Percentiles rank a stretch among this genome's conserved stretches.
Conservation (phyloP, 495 filamentous ascomycete genomes). For the Lentithecium fluviatile region DNA sequence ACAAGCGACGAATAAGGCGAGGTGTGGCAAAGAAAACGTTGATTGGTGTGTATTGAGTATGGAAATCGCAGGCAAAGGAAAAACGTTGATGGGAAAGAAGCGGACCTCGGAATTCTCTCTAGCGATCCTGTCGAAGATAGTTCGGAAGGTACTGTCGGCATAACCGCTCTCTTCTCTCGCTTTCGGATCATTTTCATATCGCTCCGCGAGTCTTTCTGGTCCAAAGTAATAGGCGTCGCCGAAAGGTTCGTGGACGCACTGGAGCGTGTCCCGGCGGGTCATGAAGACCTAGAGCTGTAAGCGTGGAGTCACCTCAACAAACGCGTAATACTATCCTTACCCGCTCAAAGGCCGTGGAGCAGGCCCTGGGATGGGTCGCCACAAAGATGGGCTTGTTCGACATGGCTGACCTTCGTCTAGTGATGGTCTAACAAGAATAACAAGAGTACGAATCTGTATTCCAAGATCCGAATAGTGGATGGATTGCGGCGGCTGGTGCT, state of each 20-base stretch:
- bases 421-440: background rate
- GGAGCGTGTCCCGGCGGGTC: conserved; percentile 76
- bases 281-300: conserved; percentile 75
- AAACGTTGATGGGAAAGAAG: conserved; percentile 35
- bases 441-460: conserved; percentile 21
- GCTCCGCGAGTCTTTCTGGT: conserved; percentile 74
- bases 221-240: conserved; percentile 96
- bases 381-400: conserved; percentile 82
- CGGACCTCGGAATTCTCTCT: conserved; percentile 65
- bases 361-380: conserved; percentile 88
- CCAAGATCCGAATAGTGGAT: conserved; percentile 19
- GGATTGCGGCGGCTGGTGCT: background rate
- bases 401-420: conserved; percentile 49
- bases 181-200: conserved; percentile 72
- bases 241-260: conserved; percentile 91
- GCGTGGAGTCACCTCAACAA: background rate
- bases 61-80: conserved; percentile 10
- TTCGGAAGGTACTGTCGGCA: conserved; percentile 68
- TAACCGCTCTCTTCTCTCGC: conserved; percentile 72
- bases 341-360: conserved; percentile 93
- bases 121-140: conserved; percentile 70
- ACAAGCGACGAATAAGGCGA: conserved; percentile 27
- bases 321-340: conserved; percentile 49
- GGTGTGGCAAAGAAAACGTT: conserved; percentile 18
- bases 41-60: conserved; percentile 18